Base-by-base conservation (phyloP, 2,329 filamentous ascomycete genomes). In the Endoconidiophora laricicola region DNA sequence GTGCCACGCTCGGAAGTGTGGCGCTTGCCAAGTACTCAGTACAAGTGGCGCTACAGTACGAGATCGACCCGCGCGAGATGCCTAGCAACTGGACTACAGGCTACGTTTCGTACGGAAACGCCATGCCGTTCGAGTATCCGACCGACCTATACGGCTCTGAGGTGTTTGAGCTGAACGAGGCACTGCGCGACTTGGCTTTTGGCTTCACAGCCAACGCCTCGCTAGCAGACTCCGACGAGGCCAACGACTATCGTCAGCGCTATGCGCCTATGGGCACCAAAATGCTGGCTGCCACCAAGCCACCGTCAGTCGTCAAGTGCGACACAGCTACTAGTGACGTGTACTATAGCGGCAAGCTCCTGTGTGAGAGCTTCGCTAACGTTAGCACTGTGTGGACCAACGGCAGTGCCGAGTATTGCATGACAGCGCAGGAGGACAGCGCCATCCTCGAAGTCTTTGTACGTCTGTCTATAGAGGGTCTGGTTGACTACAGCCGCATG, bases 21-120 rank as follows among this genome's bases (percentile, higher is more conserved):
- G 79, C 79, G 1, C 75, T 88, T 49, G 73, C 78, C 37, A 72
- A 75, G 20, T 88, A 78, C 58, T 75, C 81, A 0, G 72, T 87
- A 4, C 83, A 87, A 59, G 81, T 86, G 2, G 81, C 78, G 0
- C 66, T 86, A 48, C 82, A 87, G 61, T 83, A 86, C 56, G 83
- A 87, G 62, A 75, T 87, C 54, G 82, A 86, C 57, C 66, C 74
- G 1, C 73, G 82, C 33, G 81, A 85, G 54, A 73, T 84, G 33
- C 79, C 81, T 0, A 59, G 60, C 1, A 79, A 78, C 60, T 85
- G 72, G 63, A 66, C 71, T 1, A 82, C 79, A 0, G 81, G 81
- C 4, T 86, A 86, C 60, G 69, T 86, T 26, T 73, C 79, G 1
- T 78, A 76, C 57, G 82, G 79, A 14, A 67, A 71, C 20, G 60